phyloP scores from a whole-genome alignment of 2,329 filamentous ascomycete species.

The Penicillium sp. region DNA sequence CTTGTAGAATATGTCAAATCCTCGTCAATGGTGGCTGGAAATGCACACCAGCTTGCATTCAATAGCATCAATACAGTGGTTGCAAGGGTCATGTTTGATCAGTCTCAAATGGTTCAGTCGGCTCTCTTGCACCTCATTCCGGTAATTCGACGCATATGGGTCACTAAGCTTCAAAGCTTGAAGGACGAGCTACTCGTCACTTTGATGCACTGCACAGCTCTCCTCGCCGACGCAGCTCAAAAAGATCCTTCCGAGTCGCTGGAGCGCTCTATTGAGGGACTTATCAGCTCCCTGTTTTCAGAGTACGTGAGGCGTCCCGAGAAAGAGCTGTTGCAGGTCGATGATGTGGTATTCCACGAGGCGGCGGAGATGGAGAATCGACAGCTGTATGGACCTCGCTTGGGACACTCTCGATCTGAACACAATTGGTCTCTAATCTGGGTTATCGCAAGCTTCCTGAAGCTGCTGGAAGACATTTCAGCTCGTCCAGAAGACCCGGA shows the following conservation, averaged over 20 bases:
- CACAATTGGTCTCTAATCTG: constrained; percentile 43
- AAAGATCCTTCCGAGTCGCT: constrained; percentile 41
- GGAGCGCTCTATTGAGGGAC: constrained; percentile 55
- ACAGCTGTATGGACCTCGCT: constrained; percentile 36
- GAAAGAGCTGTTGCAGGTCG: constrained; percentile 71
- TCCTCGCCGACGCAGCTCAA: constrained; percentile 47
- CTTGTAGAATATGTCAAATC: constrained; percentile 62
- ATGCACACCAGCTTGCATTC: constrained; percentile 70
- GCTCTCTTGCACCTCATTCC: constrained; percentile 64
- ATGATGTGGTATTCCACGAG: constrained; percentile 64
- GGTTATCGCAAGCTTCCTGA: constrained; percentile 42
- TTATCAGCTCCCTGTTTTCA: constrained; percentile 68
- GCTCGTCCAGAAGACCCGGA: constrained; percentile 6
- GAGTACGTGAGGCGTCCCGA: constrained; percentile 75
- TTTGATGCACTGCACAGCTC: constrained; percentile 64
- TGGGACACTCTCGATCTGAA: constrained; percentile 36
- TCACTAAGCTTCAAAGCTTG: constrained; percentile 60
- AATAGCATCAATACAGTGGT: constrained; percentile 71
- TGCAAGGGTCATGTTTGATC: constrained; percentile 64
- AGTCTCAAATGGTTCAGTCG: constrained; percentile 60
- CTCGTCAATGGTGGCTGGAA: constrained; percentile 56
- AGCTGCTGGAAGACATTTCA: constrained; percentile 31
- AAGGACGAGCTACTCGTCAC: constrained; percentile 76
- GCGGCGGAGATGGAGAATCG: constrained; percentile 34
- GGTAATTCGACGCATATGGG: constrained; percentile 74